These are phyloP conservation scores for Backusella luteola DNA, from an alignment of 192 early-diverging fungal species.

Conservation along the genomic window DNA sequence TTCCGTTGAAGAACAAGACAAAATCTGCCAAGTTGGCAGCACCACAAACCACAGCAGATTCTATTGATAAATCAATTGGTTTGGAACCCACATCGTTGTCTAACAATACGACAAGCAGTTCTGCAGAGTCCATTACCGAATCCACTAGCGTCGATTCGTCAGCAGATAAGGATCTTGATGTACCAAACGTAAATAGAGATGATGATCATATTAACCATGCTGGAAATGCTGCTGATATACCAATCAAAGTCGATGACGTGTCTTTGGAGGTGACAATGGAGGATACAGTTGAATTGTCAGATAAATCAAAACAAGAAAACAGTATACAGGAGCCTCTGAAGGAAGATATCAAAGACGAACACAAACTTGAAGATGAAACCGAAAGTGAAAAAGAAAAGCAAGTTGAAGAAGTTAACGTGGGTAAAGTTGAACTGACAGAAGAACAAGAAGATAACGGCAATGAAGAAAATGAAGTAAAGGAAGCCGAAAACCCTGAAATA, in stretches of 20 bases:
- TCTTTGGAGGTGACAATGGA: neutral
- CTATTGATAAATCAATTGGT: neutral
- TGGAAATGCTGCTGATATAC: neutral
- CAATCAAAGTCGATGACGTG: neutral
- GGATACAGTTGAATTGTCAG: neutral
- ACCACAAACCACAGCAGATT: neutral
- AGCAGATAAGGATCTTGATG: neutral
- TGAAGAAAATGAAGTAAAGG: neutral
- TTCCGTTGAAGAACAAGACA: neutral
- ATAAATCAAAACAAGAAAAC: neutral
- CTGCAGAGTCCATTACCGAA: neutral
- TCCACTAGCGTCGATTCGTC: neutral
- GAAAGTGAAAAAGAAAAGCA: neutral
- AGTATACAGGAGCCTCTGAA: neutral
- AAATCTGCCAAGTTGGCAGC: neutral
- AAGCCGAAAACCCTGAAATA: neutral
- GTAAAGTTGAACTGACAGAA: neutral
- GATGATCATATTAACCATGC: neutral
- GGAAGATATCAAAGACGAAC: neutral
- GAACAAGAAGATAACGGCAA: neutral
- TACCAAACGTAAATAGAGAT: neutral
- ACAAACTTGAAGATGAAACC: neutral
- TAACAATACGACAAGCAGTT: constrained; percentile 9
- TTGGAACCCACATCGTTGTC: neutral
- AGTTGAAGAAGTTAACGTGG: neutral